Conservation (phyloP, 2,329 filamentous ascomycete species). For the Trichoderma breve region DNA sequence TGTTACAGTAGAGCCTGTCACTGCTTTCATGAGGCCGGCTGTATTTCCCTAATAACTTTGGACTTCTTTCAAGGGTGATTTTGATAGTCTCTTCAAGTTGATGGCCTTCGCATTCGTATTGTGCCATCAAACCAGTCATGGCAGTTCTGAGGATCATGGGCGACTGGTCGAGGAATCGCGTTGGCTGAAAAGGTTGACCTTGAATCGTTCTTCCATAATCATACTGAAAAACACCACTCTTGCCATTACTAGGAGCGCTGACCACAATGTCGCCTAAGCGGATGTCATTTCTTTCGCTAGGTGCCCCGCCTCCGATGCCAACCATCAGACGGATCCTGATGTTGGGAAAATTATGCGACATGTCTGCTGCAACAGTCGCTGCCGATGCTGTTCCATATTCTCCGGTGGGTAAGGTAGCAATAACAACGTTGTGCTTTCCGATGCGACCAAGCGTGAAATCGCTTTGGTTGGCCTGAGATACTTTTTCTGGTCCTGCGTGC, state of each 20-base stretch:
- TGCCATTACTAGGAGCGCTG: neutral
- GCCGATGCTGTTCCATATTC: neutral
- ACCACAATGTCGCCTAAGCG: conserved; percentile 22
- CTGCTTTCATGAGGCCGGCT: conserved; percentile 5
- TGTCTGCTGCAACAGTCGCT: neutral
- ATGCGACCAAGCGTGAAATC: conserved; percentile 22
- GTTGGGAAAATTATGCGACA: neutral
- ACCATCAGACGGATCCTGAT: conserved; percentile 15
- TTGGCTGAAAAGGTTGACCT: neutral
- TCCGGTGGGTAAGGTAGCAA: conserved; percentile 12
- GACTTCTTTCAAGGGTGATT: neutral
- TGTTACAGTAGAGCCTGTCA: conserved; percentile 19
- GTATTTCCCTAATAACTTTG: conserved; percentile 17
- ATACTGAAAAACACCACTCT: neutral
- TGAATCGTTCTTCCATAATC: neutral
- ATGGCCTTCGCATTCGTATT: conserved; percentile 17
- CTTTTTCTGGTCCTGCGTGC: neutral
- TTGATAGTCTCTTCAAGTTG: conserved; percentile 13
- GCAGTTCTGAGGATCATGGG: neutral
- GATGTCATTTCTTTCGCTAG: conserved; percentile 15
- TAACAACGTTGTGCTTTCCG: conserved; percentile 23
- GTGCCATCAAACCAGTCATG: neutral
- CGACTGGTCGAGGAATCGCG: neutral
- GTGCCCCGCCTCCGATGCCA: conserved; percentile 22
- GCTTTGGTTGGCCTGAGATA: neutral